A percentile compares a stretch with the other conserved stretches of the same genome.
phyloP scores from a whole-genome alignment of 2,329 filamentous ascomycete species.

The Nothomitra cinnamomea region DNA sequence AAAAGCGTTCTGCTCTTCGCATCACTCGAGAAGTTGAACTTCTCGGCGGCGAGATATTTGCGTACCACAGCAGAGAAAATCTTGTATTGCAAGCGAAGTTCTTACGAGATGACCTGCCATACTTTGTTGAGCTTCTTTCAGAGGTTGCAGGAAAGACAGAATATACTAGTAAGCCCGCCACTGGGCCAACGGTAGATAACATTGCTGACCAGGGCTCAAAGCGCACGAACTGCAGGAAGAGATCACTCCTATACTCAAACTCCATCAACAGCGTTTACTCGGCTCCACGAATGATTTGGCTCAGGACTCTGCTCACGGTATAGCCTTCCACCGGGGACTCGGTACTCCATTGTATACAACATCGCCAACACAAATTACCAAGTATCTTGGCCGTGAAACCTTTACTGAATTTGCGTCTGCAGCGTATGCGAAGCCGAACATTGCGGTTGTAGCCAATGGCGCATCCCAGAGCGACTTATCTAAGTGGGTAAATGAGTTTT shows the following conservation, averaged over 20 bases:
- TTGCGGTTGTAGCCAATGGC: constrained; percentile 82
- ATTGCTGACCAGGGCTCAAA: constrained; percentile 23
- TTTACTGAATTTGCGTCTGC: constrained; percentile 59
- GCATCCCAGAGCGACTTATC: constrained; percentile 56
- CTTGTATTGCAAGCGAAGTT: constrained; percentile 88
- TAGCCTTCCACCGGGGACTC: constrained; percentile 88
- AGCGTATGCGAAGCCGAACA: constrained; percentile 78
- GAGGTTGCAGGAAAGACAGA: constrained; percentile 82
- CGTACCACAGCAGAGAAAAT: constrained; percentile 86
- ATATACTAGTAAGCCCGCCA: constrained; percentile 43
- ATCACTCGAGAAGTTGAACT: constrained; percentile 93
- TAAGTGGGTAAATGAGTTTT: constrained; percentile 91
- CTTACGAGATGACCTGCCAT: constrained; percentile 86
- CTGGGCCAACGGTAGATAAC: background rate
- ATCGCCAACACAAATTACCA: constrained; percentile 51
- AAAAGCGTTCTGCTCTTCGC: constrained; percentile 73
- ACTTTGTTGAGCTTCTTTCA: constrained; percentile 88
- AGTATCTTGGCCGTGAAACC: constrained; percentile 63
- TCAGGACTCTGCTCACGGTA: constrained; percentile 66
- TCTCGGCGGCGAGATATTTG: constrained; percentile 72
- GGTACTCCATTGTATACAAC: constrained; percentile 62
- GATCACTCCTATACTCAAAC: constrained; percentile 56
- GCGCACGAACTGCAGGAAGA: constrained; percentile 86
- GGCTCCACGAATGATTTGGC: constrained; percentile 50
- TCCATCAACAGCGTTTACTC: constrained; percentile 59